phyloP scores from a whole-genome alignment of 2,329 filamentous ascomycete genomes.

The Paecilomyces dactylethromorphus region DNA sequence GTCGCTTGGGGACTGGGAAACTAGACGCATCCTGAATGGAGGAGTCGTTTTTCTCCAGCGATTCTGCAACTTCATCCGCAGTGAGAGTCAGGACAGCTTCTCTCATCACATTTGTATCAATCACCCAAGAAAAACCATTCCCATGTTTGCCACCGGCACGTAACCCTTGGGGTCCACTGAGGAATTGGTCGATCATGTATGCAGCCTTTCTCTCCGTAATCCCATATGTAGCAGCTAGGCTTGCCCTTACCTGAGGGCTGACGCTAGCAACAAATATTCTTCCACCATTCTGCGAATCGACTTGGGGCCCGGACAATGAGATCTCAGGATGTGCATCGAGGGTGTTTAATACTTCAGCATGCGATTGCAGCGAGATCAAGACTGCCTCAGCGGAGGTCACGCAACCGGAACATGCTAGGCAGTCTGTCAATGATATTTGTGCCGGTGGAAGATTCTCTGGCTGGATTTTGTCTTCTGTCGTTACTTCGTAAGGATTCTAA shows the following conservation, averaged over 20 bases:
- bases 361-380: slow-evolving; percentile 89
- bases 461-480: slow-evolving; percentile 74
- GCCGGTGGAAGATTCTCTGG: slow-evolving; percentile 60
- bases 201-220: slow-evolving; percentile 68
- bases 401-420: slow-evolving; percentile 93
- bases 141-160: slow-evolving; percentile 62
- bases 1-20: slow-evolving; percentile 28
- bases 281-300: slow-evolving; percentile 36
- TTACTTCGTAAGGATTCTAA: slow-evolving; percentile 71
- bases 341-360: slow-evolving; percentile 78
- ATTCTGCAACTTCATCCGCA: slow-evolving; percentile 60
- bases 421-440: slow-evolving; percentile 93
- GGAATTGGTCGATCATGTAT: slow-evolving; percentile 73
- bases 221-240: slow-evolving; percentile 75
- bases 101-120: slow-evolving; percentile 80
- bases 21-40: slow-evolving; percentile 8
- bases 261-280: slow-evolving; percentile 88
- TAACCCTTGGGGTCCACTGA: slow-evolving; percentile 65
- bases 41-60: slow-evolving; percentile 13
- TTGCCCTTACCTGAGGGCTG: slow-evolving; percentile 84
- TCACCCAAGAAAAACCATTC: slow-evolving; percentile 79
- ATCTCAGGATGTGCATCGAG: slow-evolving; percentile 59
- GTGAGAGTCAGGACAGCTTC: slow-evolving; percentile 77
- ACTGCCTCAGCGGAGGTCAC: slow-evolving; percentile 96
- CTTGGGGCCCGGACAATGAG: slow-evolving; percentile 39